Evolutionary conservation across 2,329 filamentous ascomycete genomes (phyloP), one percentile per base, ranked within the genome.

Genomic region (Phyllosticta citriasiana): DNA sequence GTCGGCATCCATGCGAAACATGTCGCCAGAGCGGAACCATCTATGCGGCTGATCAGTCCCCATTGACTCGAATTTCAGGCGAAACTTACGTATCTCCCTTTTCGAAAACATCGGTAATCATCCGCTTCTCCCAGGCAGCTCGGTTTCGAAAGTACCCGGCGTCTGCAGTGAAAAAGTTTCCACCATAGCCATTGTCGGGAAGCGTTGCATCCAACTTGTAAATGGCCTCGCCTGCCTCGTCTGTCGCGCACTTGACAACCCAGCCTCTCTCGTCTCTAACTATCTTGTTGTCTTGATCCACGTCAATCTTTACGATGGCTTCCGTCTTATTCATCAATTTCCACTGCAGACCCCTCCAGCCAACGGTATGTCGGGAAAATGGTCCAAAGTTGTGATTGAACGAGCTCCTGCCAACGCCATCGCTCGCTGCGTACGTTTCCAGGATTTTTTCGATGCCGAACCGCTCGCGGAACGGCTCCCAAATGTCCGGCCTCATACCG

Each of bases 341-440:
- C 73, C 72, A 74, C n/a, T 75, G 60, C 53, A 66, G 30, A 4
- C 73, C 73, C 24, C 73, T 64, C 26, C 73, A 65, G 1, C 70
- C 72, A 25, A 74, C 67, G n/a, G 71, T 66, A 26, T 68, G 61
- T 40, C 67, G 65, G 1, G 72, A 73, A 47, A 74, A 74, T 1
- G 68, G 67, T 1, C 72, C 72, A 19, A 65, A 60, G 35, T 74
- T 74, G 7, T 64, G 59, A 47, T 72, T 74, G 71, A 72, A 2
- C 70, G 7, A 55, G 60, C 60, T 70, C 33, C 33, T 40, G 2
- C 30, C 24, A 65, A 90, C 79, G 30, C 88, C 87, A 72, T 92
- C 88, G 1, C 86, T 89, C 62, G 85, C 88, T 70, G 87, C 89
- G 78, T 90, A 92, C 74, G 92, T 90, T 71, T 92, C 88, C 62